Conservation (phyloP, 2,329 filamentous ascomycete genomes). For the Aspergillus sp. region DNA sequence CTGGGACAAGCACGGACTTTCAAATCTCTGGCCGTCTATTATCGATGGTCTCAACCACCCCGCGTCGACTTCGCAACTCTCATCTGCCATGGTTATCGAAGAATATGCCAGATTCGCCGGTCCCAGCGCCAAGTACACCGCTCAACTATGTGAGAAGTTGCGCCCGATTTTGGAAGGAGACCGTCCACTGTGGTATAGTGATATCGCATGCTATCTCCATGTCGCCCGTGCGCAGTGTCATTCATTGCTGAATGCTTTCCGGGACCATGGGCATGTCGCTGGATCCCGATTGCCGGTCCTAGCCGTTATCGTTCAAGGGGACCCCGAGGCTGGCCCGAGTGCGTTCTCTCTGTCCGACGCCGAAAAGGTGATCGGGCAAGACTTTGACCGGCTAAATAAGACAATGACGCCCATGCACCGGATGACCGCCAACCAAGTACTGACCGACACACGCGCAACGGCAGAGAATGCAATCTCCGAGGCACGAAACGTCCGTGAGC, state of each 20-base stretch:
- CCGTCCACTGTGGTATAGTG: slow-evolving; percentile 78
- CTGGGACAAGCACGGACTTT: slow-evolving; percentile 60
- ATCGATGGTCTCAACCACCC: slow-evolving; percentile 67
- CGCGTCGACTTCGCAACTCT: slow-evolving; percentile 82
- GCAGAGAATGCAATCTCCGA: slow-evolving; percentile 74
- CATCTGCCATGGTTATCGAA: slow-evolving; percentile 79
- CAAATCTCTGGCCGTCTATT: slow-evolving; percentile 63
- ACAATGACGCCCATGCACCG: slow-evolving; percentile 84
- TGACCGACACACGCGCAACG: slow-evolving; percentile 73
- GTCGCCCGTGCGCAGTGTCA: slow-evolving; percentile 89
- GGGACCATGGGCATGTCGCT: slow-evolving; percentile 82
- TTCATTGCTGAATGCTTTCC: slow-evolving; percentile 85
- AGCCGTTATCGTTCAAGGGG: slow-evolving; percentile 90
- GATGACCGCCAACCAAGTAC: slow-evolving; percentile 74
- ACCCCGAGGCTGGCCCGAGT: slow-evolving; percentile 84
- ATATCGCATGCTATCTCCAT: slow-evolving; percentile 86
- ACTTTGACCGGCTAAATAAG: slow-evolving; percentile 87
- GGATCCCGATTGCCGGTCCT: slow-evolving; percentile 73
- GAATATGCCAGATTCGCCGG: slow-evolving; percentile 70
- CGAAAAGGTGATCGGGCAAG: slow-evolving; percentile 79
- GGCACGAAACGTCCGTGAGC: slow-evolving; percentile 73
- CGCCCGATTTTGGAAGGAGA: slow-evolving; percentile 78
- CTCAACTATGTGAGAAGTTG: slow-evolving; percentile 56
- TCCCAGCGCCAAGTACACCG: slow-evolving; percentile 31
- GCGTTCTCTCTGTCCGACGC: slow-evolving; percentile 88